phyloP scores from a whole-genome alignment of 148 eudicot species.

The Cornus florida region DNA sequence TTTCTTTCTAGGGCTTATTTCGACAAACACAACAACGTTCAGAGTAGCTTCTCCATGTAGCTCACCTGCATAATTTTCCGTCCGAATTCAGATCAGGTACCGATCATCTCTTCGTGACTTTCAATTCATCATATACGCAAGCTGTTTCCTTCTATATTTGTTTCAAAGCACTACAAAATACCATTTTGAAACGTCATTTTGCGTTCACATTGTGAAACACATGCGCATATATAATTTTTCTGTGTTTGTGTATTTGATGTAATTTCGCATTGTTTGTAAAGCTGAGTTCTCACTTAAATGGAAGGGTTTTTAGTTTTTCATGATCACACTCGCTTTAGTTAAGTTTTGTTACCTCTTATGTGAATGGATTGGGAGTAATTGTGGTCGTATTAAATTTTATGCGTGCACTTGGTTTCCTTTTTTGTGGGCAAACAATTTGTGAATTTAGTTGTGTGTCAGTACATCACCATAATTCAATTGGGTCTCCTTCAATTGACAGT shows the following conservation, averaged over 20 bases:
- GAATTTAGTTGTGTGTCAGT: neutral
- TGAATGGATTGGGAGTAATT: neutral
- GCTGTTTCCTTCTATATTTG: neutral
- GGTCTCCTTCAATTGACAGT: too few relatives aligned
- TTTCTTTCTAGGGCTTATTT: conserved; percentile 7
- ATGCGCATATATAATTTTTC: too few relatives aligned
- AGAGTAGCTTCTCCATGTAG: conserved; percentile 5
- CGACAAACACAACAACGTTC: neutral
- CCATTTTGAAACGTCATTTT: neutral
- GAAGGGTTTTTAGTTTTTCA: too few relatives aligned
- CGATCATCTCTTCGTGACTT: neutral
- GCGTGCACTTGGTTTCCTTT: neutral
- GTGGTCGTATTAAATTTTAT: conserved; percentile 1
- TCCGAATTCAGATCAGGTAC: conserved; percentile 14
- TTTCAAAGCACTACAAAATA: too few relatives aligned
- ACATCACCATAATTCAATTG: too few relatives aligned
- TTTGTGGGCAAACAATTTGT: neutral
- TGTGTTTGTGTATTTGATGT: too few relatives aligned
- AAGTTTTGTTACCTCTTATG: neutral
- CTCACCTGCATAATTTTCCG: neutral
- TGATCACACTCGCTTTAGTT: too few relatives aligned
- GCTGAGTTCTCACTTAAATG: too few relatives aligned
- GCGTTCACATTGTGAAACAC: neutral
- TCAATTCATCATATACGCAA: neutral
- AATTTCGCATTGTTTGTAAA: too few relatives aligned